Percentiles rank a stretch among this genome's conserved stretches.
These are phyloP conservation scores for Hymenoscyphus infarciens DNA, from an alignment of 2,329 filamentous ascomycete species.

Conservation along the genomic window DNA sequence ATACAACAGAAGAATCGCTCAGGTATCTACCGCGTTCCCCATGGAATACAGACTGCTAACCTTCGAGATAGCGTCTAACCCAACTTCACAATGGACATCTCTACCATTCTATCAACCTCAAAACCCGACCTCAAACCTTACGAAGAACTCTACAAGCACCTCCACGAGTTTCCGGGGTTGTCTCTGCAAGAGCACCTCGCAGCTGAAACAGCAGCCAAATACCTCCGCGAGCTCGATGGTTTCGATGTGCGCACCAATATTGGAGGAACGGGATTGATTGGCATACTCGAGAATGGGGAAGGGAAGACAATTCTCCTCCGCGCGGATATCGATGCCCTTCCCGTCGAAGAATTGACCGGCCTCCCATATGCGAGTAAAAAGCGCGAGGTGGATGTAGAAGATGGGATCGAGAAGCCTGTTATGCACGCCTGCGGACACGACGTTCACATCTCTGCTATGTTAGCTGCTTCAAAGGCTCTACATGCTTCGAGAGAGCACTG, in stretches of 20 bases:
- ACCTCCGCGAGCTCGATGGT: slow-evolving; percentile 36
- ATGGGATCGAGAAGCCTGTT: slow-evolving; percentile 49
- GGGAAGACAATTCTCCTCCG: slow-evolving; percentile 55
- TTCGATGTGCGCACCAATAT: slow-evolving; percentile 49
- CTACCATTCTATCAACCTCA: slow-evolving; percentile 11
- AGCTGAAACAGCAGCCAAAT: slow-evolving; percentile 43
- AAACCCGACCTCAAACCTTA: slow-evolving; percentile 36
- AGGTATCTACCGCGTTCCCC: not conserved
- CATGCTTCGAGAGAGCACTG: slow-evolving; percentile 44
- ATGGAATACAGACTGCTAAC: not conserved
- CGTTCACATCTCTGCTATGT: slow-evolving; percentile 57
- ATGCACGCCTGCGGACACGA: slow-evolving; percentile 71
- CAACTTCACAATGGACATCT: slow-evolving; percentile 9
- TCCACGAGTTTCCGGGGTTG: slow-evolving; percentile 57
- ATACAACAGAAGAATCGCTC: not conserved
- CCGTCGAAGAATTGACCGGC: slow-evolving; percentile 52
- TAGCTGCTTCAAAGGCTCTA: slow-evolving; percentile 53
- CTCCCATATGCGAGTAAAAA: slow-evolving; percentile 51
- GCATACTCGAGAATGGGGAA: slow-evolving; percentile 51
- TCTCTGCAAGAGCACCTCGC: slow-evolving; percentile 54
- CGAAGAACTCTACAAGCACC: slow-evolving; percentile 54
- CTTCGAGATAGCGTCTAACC: not conserved
- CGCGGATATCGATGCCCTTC: slow-evolving; percentile 61
- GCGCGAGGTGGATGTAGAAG: slow-evolving; percentile 36
- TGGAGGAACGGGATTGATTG: slow-evolving; percentile 57